These are phyloP conservation scores for Berkeleyomyces rouxiae DNA, from an alignment of 2,329 filamentous ascomycete genomes.

Conservation along the genomic window DNA sequence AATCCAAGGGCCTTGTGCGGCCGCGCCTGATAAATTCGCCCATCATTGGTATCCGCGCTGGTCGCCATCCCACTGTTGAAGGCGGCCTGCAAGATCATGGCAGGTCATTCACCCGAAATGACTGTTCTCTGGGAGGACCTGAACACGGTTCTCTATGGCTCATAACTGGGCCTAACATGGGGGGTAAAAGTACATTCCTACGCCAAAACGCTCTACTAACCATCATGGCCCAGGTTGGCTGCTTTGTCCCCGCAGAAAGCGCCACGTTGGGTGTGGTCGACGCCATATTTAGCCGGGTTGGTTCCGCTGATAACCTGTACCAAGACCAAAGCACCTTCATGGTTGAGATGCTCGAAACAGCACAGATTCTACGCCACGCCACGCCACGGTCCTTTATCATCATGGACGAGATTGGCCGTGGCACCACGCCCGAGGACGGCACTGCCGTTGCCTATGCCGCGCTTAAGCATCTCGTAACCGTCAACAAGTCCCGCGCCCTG, in stretches of 20 bases:
- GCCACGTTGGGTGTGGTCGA: conserved; percentile 86
- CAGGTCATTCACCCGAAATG: conserved; percentile 67
- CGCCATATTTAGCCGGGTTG: conserved; percentile 83
- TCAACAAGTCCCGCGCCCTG: conserved; percentile 63
- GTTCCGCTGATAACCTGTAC: conserved; percentile 89
- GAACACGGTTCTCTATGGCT: conserved; percentile 44
- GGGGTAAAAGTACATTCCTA: conserved; percentile 87
- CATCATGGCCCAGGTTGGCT: conserved; percentile 81
- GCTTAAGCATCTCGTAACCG: conserved; percentile 62
- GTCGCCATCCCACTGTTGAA: conserved; percentile 86
- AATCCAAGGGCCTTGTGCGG: conserved; percentile 55
- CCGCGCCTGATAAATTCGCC: conserved; percentile 48
- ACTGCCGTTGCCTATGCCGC: conserved; percentile 79
- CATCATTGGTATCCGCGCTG: conserved; percentile 60
- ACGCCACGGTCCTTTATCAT: conserved; percentile 79
- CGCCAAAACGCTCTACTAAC: conserved; percentile 91
- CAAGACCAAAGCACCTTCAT: conserved; percentile 94
- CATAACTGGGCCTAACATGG: conserved; percentile 90
- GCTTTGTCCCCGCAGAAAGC: conserved; percentile 77
- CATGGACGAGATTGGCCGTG: conserved; percentile 94
- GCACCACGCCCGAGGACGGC: conserved; percentile 86
- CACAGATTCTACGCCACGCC: conserved; percentile 70
- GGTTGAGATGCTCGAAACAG: conserved; percentile 98
- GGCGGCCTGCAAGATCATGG: conserved; percentile 64
- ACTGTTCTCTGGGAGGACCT: conserved; percentile 58